Conservation (phyloP, 768 basidiomycete species). For the Pleurotus eryngii region DNA sequence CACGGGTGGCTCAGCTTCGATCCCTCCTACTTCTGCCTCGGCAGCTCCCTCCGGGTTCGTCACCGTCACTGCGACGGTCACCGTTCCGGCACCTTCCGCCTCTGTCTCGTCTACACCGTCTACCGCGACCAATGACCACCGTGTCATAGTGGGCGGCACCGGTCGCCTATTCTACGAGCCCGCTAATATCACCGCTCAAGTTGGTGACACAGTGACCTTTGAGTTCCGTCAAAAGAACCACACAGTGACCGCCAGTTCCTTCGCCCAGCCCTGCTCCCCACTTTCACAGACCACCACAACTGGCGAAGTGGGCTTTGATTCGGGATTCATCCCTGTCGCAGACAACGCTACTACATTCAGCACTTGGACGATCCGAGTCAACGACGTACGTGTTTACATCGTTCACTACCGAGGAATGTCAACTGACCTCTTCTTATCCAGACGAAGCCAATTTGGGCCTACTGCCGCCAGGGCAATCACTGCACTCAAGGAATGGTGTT, state of each 20-base stretch:
- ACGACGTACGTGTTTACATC: slow-evolving; percentile 39
- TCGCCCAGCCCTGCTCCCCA: slow-evolving; percentile 36
- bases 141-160: slow-evolving; percentile 40
- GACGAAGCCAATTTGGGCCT: slow-evolving; percentile 55
- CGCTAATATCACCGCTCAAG: slow-evolving; percentile 41
- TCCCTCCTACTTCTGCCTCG: slow-evolving; percentile 20
- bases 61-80: slow-evolving; percentile 30
- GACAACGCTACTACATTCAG: slow-evolving; percentile 41
- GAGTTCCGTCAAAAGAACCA: slow-evolving; percentile 49
- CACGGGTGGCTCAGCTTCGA: slow-evolving; percentile 22
- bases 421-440: slow-evolving; percentile 12
- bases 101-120: slow-evolving; percentile 28
- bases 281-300: slow-evolving; percentile 41
- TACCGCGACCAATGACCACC: slow-evolving; percentile 33
- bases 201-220: slow-evolving; percentile 49
- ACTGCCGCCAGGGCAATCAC: slow-evolving; percentile 48
- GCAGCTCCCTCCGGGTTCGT: slow-evolving; percentile 15
- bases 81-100: slow-evolving; percentile 20
- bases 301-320: slow-evolving; percentile 41
- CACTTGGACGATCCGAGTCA: slow-evolving; percentile 48
- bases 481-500: slow-evolving; percentile 63
- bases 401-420: not conserved
- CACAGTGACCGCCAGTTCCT: slow-evolving; percentile 40
- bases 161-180: slow-evolving; percentile 36
- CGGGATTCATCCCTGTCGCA: slow-evolving; percentile 49